Evolutionary conservation across 371 early-diverging fungal genomes (phyloP).

Genomic region (Mycotypha africana): DNA sequence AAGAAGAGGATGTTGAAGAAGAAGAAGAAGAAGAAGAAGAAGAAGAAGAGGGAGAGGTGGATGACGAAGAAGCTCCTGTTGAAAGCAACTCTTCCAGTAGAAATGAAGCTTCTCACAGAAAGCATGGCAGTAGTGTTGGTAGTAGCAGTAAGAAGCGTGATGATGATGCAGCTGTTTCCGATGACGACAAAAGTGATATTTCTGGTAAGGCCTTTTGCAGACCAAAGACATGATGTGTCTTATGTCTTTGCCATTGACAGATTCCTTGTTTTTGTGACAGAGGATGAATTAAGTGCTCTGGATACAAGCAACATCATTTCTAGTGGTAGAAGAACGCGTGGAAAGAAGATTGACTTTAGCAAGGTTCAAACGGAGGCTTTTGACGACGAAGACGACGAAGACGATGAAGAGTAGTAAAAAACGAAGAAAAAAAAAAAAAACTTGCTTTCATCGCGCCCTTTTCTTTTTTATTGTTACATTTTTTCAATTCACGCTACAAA

Average conservation of each 20-base stretch:
- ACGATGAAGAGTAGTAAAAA: too few species aligned
- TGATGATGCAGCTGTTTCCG: constrained; percentile 5
- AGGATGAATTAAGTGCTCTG: constrained; percentile 53
- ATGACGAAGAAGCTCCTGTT: background rate
- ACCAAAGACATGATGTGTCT: too few species aligned
- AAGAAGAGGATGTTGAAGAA: background rate
- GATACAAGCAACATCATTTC: constrained; percentile 62
- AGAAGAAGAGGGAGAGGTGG: background rate
- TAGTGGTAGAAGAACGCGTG: constrained; percentile 64
- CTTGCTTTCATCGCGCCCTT: too few species aligned
- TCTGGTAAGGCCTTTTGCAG: too few species aligned
- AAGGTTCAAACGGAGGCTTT: too few species aligned
- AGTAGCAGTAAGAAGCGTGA: background rate
- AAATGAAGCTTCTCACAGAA: background rate
- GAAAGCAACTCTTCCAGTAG: background rate
- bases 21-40: background rate
- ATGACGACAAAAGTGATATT: constrained; percentile 1
- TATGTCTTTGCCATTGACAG: too few species aligned
- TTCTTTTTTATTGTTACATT: too few species aligned
- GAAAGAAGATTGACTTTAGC: constrained; percentile 66
- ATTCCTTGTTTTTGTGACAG: too few species aligned
- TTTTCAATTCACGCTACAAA: too few species aligned
- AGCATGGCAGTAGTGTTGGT: too few species aligned
- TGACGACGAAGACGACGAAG: too few species aligned
- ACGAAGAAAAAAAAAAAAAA: too few species aligned